These are phyloP conservation scores for Annulohypoxylon nitens DNA, from an alignment of 495 filamentous ascomycete genomes.

Conservation along the genomic window DNA sequence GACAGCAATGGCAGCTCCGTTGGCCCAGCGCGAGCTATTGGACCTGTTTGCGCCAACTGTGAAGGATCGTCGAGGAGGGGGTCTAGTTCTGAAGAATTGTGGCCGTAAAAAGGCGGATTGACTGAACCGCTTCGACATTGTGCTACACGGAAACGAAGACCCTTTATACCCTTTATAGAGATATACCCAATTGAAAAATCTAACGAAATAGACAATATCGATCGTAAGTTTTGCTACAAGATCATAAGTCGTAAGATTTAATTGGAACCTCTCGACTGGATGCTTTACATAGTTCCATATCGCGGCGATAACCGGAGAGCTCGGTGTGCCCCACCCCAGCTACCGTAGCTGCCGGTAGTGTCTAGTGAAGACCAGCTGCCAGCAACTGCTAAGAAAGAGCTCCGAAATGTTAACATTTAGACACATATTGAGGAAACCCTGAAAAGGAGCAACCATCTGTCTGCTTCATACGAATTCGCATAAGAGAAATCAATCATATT, in stretches of 20 bases:
- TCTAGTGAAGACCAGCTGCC: background rate
- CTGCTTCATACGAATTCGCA: too few relatives aligned
- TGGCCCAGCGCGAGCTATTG: slow-evolving; percentile 41
- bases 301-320: slow-evolving; percentile 5
- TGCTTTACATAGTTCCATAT: slow-evolving; percentile 21
- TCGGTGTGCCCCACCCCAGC: slow-evolving; percentile 12
- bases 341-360: background rate
- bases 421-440: background rate
- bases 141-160: slow-evolving; percentile 9
- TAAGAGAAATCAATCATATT: too few relatives aligned
- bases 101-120: slow-evolving; percentile 44
- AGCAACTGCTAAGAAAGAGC: background rate
- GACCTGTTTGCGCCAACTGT: slow-evolving; percentile 34
- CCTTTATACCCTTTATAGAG: slow-evolving; percentile 42
- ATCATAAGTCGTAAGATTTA: slow-evolving; percentile 51
- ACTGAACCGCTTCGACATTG: slow-evolving; percentile 46
- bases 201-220: background rate
- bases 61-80: slow-evolving; percentile 42
- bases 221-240: slow-evolving; percentile 39
- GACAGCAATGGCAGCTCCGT: slow-evolving; percentile 40
- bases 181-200: slow-evolving; percentile 2
- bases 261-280: slow-evolving; percentile 42
- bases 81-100: slow-evolving; percentile 33
- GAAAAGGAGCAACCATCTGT: background rate
- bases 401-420: background rate